Percentiles rank a stretch among this genome's conserved stretches.
phyloP scores from a whole-genome alignment of 768 basidiomycete species.

The Russula vinacea region DNA sequence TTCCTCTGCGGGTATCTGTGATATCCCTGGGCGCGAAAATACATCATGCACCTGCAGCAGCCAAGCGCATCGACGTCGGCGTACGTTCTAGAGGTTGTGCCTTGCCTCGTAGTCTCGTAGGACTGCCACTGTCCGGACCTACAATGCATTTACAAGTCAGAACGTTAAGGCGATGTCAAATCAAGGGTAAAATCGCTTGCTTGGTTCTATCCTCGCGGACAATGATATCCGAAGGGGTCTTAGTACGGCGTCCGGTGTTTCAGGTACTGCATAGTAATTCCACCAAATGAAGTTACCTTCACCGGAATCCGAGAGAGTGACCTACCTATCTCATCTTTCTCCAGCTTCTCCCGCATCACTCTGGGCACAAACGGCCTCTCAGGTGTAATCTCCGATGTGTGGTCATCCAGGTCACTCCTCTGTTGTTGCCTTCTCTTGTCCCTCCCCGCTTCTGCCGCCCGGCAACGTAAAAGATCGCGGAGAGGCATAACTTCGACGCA shows the following conservation, averaged over 20 bases:
- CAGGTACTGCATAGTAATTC: slow-evolving; percentile 13
- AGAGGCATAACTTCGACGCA: slow-evolving; percentile 21
- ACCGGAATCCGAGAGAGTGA: background rate
- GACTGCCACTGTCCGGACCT: slow-evolving; percentile 1
- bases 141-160: background rate
- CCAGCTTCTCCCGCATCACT: slow-evolving; percentile 1
- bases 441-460: background rate
- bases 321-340: slow-evolving; percentile 22
- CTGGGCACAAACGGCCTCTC: slow-evolving; percentile 16
- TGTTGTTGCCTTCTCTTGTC: background rate
- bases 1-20: slow-evolving; percentile 8
- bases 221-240: background rate
- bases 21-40: slow-evolving; percentile 4
- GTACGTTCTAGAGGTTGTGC: background rate
- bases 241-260: slow-evolving; percentile 18
- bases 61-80: background rate
- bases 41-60: slow-evolving; percentile 11
- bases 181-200: background rate
- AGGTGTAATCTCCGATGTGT: slow-evolving; percentile 3
- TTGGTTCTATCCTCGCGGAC: background rate
- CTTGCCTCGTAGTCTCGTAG: background rate
- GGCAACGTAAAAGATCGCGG: background rate
- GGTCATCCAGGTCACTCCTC: background rate
- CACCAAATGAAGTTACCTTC: too few species aligned
- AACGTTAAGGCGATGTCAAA: background rate